Evolutionary conservation across 768 basidiomycete genomes (phyloP).

Genomic region (Boletus bicolor): DNA sequence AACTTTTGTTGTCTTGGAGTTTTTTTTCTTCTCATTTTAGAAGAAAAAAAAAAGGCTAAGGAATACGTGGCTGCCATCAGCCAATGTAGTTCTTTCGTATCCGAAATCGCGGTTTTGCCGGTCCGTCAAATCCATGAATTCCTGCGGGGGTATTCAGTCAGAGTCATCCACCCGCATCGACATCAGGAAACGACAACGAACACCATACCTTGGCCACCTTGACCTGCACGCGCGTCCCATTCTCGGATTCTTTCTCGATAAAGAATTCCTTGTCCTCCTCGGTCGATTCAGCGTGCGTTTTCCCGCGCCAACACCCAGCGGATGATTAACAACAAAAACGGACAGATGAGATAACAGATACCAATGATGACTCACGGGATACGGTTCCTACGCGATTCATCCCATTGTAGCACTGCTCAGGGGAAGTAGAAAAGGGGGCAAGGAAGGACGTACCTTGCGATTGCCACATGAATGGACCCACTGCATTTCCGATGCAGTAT

Average conservation of each 20-base stretch:
- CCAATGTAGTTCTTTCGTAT: constrained; percentile 33
- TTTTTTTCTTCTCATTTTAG: too few species aligned
- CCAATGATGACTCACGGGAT: constrained; percentile 79
- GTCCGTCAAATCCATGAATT: constrained; percentile 72
- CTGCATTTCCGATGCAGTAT: constrained; percentile 65
- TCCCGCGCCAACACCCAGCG: constrained; percentile 53
- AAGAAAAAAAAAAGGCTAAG: too few species aligned
- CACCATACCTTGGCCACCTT: constrained; percentile 60
- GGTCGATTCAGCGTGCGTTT: constrained; percentile 58
- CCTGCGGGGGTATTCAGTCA: constrained; percentile 36
- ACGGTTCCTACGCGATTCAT: constrained; percentile 47
- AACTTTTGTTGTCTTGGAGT: too few species aligned
- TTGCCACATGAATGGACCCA: constrained; percentile 77
- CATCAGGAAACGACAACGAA: neutral
- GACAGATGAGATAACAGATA: constrained; percentile 55
- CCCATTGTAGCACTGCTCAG: neutral
- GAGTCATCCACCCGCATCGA: too few species aligned
- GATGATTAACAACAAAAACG: constrained; percentile 46
- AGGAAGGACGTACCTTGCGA: constrained; percentile 43
- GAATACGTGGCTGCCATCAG: neutral
- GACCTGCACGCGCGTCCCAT: constrained; percentile 52
- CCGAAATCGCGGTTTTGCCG: constrained; percentile 68
- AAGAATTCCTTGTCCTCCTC: constrained; percentile 60
- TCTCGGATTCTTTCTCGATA: constrained; percentile 45
- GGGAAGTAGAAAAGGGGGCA: neutral